Evolutionary conservation across 2,329 filamentous ascomycete species (phyloP).

Genomic region (Arthrobotrys pseudoclavata): DNA sequence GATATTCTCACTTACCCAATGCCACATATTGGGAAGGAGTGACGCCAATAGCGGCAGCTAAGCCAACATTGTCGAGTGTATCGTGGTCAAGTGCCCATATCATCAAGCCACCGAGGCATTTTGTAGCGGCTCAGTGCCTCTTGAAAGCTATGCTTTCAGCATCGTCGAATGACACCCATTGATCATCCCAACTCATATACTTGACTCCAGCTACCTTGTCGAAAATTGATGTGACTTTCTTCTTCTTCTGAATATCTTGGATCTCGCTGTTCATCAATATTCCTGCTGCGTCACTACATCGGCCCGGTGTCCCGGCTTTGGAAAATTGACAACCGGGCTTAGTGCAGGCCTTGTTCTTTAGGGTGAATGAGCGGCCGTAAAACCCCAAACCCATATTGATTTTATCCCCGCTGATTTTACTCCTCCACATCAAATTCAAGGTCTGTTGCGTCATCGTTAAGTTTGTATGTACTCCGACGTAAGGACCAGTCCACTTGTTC

Average conservation of each 20-base stretch:
- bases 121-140: constrained; percentile 60
- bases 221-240: not conserved
- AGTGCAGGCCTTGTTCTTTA: constrained; percentile 61
- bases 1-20: not conserved
- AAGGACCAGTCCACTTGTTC: constrained; percentile 34
- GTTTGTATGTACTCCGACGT: constrained; percentile 63
- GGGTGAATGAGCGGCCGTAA: constrained; percentile 61
- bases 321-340: constrained; percentile 62
- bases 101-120: constrained; percentile 64
- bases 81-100: constrained; percentile 64
- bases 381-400: constrained; percentile 61
- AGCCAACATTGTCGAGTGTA: constrained; percentile 61
- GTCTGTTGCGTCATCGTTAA: constrained; percentile 64
- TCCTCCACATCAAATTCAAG: constrained; percentile 64
- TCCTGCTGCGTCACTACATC: constrained; percentile 22
- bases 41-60: constrained; percentile 38
- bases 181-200: constrained; percentile 31
- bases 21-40: not conserved
- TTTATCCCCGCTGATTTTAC: constrained; percentile 47
- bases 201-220: constrained; percentile 31
- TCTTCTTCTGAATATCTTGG: not conserved
- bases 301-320: constrained; percentile 14
- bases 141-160: constrained; percentile 63
- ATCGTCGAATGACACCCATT: constrained; percentile 53
- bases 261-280: constrained; percentile 32